Evolutionary conservation across 805 yeast genomes (phyloP).

Genomic region (Candida pseudofarinosa): DNA sequence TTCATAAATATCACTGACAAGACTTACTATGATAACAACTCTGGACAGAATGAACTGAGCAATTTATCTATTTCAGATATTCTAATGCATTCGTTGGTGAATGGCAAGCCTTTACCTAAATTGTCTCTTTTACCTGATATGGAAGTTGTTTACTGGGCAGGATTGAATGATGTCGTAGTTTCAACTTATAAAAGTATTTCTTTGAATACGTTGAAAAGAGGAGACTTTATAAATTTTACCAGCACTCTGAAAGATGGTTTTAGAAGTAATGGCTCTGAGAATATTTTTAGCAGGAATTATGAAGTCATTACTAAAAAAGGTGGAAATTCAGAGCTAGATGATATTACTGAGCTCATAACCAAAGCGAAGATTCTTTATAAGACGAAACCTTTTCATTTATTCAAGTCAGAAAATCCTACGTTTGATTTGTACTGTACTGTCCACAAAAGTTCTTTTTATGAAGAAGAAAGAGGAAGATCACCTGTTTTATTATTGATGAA

Average conservation of each 20-base stretch:
- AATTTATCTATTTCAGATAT: conserved; percentile 71
- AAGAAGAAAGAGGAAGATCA: conserved; percentile 53
- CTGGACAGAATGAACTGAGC: conserved; percentile 11
- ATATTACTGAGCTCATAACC: conserved; percentile 53
- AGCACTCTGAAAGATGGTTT: conserved; percentile 24
- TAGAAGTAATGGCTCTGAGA: conserved; percentile 12
- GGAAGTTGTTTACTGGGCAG: conserved; percentile 65
- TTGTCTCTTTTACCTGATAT: conserved; percentile 56
- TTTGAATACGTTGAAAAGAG: conserved; percentile 5
- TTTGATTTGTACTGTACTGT: conserved; percentile 60
- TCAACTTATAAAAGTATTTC: conserved; percentile 35
- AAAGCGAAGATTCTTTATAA: conserved; percentile 74
- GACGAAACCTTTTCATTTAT: conserved; percentile 81
- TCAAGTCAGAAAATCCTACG: conserved; percentile 42
- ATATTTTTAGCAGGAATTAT: conserved; percentile 22
- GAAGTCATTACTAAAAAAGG: conserved; percentile 13
- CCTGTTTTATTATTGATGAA: conserved; percentile 68
- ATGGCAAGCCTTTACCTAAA: conserved; percentile 67
- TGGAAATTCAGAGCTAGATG: conserved; percentile 17
- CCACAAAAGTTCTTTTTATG: conserved; percentile 54
- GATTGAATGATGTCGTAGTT: conserved; percentile 52
- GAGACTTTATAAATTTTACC: conserved; percentile 24
- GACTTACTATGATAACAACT: conserved; percentile 25
- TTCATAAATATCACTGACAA: conserved; percentile 54
- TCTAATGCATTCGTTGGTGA: conserved; percentile 84